Conservation (phyloP, 2,329 filamentous ascomycete species). For the Spiromastix sp. region DNA sequence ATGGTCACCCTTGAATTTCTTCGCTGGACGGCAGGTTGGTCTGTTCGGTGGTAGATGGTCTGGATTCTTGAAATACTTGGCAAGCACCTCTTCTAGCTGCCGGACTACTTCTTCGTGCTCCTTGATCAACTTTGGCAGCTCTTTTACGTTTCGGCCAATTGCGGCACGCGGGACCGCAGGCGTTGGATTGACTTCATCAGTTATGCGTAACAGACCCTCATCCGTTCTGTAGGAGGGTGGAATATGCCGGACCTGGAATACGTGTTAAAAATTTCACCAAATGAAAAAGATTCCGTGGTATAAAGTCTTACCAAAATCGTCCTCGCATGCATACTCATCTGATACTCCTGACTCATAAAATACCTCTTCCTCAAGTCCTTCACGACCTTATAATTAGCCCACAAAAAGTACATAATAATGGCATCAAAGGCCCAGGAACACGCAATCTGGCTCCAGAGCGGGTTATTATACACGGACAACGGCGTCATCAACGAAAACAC, state of each 20-base stretch:
- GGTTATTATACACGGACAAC: conserved; percentile 34
- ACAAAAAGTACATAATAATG: conserved; percentile 71
- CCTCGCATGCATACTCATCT: conserved; percentile 69
- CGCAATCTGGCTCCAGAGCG: conserved; percentile 50
- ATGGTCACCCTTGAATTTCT: conserved; percentile 62
- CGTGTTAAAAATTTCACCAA: too few relatives aligned
- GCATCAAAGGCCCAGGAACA: conserved; percentile 58
- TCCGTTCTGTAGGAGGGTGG: conserved; percentile 67
- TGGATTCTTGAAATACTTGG: conserved; percentile 85
- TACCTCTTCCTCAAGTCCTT: conserved; percentile 62
- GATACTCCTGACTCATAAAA: conserved; percentile 79
- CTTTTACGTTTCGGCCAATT: conserved; percentile 84
- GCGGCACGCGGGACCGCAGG: conserved; percentile 69
- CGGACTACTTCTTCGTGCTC: conserved; percentile 74
- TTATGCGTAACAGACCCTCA: conserved; percentile 76
- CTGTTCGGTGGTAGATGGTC: conserved; percentile 64
- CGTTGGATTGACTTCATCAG: conserved; percentile 68
- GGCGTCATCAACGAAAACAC: conserved; percentile 40
- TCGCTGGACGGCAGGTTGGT: conserved; percentile 69
- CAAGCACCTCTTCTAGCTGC: conserved; percentile 69
- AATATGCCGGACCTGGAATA: conserved; percentile 65
- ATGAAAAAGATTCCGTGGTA: too few relatives aligned
- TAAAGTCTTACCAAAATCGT: conserved; percentile 42
- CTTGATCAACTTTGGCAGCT: conserved; percentile 73
- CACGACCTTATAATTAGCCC: conserved; percentile 78